phyloP scores from a whole-genome alignment of 352 stramenopile species.

The Halophytophthora batemanensis region DNA sequence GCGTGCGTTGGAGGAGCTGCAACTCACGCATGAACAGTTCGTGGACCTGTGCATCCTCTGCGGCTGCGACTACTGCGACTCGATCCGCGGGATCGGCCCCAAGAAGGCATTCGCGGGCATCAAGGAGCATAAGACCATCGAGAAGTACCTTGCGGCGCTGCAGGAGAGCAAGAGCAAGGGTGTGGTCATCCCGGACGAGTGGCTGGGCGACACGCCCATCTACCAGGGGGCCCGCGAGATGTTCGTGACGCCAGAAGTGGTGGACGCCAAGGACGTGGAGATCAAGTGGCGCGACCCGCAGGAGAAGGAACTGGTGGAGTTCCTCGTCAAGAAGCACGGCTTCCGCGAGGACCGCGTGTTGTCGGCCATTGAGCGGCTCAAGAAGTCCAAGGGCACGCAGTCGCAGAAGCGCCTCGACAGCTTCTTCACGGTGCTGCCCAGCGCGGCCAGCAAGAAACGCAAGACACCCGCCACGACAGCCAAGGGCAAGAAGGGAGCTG shows the following conservation, averaged over 20 bases:
- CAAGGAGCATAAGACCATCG: constrained; percentile 94
- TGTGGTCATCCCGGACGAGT: constrained; percentile 80
- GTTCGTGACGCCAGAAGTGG: constrained; percentile 87
- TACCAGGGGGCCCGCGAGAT: constrained; percentile 93
- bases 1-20: constrained; percentile 91
- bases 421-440: constrained; percentile 93
- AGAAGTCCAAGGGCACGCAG: constrained; percentile 94
- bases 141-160: constrained; percentile 91
- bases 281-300: constrained; percentile 95
- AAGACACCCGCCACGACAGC: constrained; percentile 36
- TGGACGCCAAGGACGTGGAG: constrained; percentile 60
- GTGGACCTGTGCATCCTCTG: constrained; percentile 99
- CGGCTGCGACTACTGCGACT: constrained; percentile 99
- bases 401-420: constrained; percentile 96
- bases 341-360: constrained; percentile 95
- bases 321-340: constrained; percentile 96
- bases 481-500: constrained; percentile 33
- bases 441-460: constrained; percentile 48
- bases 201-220: constrained; percentile 84
- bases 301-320: constrained; percentile 88
- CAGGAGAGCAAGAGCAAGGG: constrained; percentile 86
- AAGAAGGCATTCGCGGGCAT: constrained; percentile 98
- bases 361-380: constrained; percentile 92
- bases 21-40: constrained; percentile 94
- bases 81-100: constrained; percentile 96